These are phyloP conservation scores for Tolypocladium amazonense DNA, from an alignment of 2,329 filamentous ascomycete genomes.

Conservation along the genomic window DNA sequence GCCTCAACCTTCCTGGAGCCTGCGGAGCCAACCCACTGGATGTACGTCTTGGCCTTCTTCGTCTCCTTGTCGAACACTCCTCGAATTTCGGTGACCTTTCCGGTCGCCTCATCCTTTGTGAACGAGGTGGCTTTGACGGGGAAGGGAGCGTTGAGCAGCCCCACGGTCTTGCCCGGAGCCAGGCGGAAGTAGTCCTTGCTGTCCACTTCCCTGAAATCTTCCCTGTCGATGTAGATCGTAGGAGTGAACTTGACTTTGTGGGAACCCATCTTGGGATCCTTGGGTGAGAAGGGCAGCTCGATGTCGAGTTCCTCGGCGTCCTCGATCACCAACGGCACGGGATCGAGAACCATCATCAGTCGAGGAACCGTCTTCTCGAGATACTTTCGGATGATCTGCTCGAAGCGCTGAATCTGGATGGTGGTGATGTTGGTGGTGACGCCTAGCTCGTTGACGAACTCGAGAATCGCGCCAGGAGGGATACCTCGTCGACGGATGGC, in stretches of 20 bases:
- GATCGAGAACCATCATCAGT: slow-evolving; percentile 82
- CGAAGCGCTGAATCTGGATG: slow-evolving; percentile 75
- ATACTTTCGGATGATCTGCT: slow-evolving; percentile 74
- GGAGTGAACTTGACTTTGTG: slow-evolving; percentile 57
- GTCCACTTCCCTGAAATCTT: slow-evolving; percentile 68
- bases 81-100: slow-evolving; percentile 55
- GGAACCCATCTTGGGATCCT: slow-evolving; percentile 57
- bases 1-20: slow-evolving; percentile 61
- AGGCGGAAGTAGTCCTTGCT: slow-evolving; percentile 71
- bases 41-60: slow-evolving; percentile 68
- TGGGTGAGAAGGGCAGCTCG: slow-evolving; percentile 71
- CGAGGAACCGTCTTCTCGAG: slow-evolving; percentile 82
- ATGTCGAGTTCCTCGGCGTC: slow-evolving; percentile 55
- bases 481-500: slow-evolving; percentile 75
- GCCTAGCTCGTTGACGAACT: slow-evolving; percentile 84
- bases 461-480: slow-evolving; percentile 77
- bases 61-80: slow-evolving; percentile 58
- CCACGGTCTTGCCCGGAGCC: slow-evolving; percentile 66
- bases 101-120: slow-evolving; percentile 53
- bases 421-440: slow-evolving; percentile 74
- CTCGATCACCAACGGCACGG: slow-evolving; percentile 71
- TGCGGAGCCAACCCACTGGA: slow-evolving; percentile 74
- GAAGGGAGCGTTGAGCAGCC: slow-evolving; percentile 60
- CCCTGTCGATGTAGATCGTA: slow-evolving; percentile 76
- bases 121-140: slow-evolving; percentile 63